A percentile compares a stretch with the other conserved stretches of the same genome.
These are phyloP conservation scores for Pyrenula aspistea DNA, from an alignment of 495 filamentous ascomycete genomes.

Conservation along the genomic window DNA sequence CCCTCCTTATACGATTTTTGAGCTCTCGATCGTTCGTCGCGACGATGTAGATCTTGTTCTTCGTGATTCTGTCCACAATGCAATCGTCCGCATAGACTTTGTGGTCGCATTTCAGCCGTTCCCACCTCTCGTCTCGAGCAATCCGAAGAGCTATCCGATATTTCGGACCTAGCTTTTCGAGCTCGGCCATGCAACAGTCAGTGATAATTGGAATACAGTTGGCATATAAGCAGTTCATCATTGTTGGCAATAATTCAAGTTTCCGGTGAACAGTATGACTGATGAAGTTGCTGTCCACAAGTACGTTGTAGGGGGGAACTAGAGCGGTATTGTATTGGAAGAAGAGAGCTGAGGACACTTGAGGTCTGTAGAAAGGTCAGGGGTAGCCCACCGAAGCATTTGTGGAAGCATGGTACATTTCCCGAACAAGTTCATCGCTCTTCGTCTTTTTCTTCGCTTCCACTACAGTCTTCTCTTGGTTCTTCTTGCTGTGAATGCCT, in stretches of 20 bases:
- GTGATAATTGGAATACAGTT: slow-evolving; percentile 42
- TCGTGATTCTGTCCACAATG: slow-evolving; percentile 73
- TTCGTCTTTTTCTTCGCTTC: slow-evolving; percentile 42
- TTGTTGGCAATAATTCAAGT: slow-evolving; percentile 69
- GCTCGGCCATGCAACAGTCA: slow-evolving; percentile 49
- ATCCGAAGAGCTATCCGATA: slow-evolving; percentile 83
- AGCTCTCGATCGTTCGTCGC: slow-evolving; percentile 73
- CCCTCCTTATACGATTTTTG: slow-evolving; percentile 71
- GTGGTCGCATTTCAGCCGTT: slow-evolving; percentile 74
- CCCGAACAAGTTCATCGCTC: slow-evolving; percentile 44
- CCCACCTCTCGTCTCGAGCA: slow-evolving; percentile 85
- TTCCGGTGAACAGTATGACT: slow-evolving; percentile 84
- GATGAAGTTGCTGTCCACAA: slow-evolving; percentile 90
- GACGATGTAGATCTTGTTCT: slow-evolving; percentile 75
- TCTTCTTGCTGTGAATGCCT: slow-evolving; percentile 27
- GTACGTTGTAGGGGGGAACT: slow-evolving; percentile 74
- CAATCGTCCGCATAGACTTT: slow-evolving; percentile 95
- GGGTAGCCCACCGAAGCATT: background rate
- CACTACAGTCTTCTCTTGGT: slow-evolving; percentile 35
- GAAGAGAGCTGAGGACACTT: slow-evolving; percentile 81
- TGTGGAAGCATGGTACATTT: slow-evolving; percentile 36
- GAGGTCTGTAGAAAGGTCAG: slow-evolving; percentile 28
- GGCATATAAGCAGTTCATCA: slow-evolving; percentile 65
- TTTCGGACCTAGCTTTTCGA: slow-evolving; percentile 84
- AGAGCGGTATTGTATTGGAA: slow-evolving; percentile 90